Evolutionary conservation across 2,329 filamentous ascomycete genomes (phyloP), one percentile per base, ranked within the genome.

Genomic region (Drechslerella dactyloides): DNA sequence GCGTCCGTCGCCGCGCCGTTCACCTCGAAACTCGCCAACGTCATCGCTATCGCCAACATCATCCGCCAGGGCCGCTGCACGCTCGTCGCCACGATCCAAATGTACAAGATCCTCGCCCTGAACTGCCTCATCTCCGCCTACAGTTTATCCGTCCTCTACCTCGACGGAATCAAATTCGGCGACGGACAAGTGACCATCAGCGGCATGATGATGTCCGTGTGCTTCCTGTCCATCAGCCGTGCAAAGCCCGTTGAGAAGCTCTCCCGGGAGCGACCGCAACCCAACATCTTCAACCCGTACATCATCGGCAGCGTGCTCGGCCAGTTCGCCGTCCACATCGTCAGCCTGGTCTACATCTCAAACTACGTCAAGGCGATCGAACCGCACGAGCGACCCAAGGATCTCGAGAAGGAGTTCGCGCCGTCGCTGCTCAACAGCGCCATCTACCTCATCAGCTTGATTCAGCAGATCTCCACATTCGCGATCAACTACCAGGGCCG

Each of bases 121-220:
- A 99, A 99, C 84, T 99, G 94, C 79, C 84, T 99, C 76, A 99
- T 99, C 79, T 96, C 91, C 76, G 94, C 94, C 40, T 99, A 99
- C 86, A 96, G 91, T 80, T 82, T 99, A 78, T 96, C 90, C 80
- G 94, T 99, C 17, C 84, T 99, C 66, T 99, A 99, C 78, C 86
- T 99, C 0, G 93, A 97, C 77, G 94, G 94, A 74, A 99, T 99
- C 84, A 99, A 99, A 83, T 99, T 99, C 79, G 93, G 94, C 64
- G 94, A 99, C 79, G 92, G 93, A 2, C 94, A 99, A 81, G 94
- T 97, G 75, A 99, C 94, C 15, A 97, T 99, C 77, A 97, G 92
- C 76, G 94, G 94, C 76, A 97, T 99, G 90, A 88, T 99, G 80
- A 97, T 99, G 94, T 97, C 93, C 77, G 94, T 99, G 56, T 99